These are phyloP conservation scores for Pseudonitzschia multiseries DNA, from an alignment of 108 stramenopile genomes.

Conservation along the genomic window DNA sequence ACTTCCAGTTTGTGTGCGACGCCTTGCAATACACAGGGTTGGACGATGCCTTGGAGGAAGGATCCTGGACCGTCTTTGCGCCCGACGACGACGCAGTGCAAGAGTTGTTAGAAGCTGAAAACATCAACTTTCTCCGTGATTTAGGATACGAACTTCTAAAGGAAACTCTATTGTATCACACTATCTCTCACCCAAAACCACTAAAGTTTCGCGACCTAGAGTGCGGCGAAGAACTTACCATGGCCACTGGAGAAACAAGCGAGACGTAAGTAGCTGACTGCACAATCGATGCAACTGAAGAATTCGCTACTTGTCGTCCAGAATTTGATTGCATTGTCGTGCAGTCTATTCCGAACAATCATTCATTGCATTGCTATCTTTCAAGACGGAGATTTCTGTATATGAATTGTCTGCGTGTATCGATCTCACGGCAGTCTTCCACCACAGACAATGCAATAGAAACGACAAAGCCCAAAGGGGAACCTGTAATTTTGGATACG, in stretches of 20 bases:
- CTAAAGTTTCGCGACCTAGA: background rate
- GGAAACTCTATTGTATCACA: slow-evolving; percentile 3
- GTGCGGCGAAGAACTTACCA: background rate
- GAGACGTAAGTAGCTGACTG: background rate
- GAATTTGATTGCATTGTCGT: background rate
- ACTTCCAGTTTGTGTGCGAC: background rate
- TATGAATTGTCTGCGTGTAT: too few relatives aligned
- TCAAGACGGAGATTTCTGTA: background rate
- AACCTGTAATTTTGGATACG: background rate
- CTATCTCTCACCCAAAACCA: background rate
- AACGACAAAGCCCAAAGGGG: background rate
- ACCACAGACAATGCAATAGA: background rate
- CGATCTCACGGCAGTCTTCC: background rate
- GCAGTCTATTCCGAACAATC: too few relatives aligned
- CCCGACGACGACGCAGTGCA: background rate
- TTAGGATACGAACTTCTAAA: background rate
- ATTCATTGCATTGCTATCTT: too few relatives aligned
- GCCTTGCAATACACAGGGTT: background rate
- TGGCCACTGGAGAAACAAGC: background rate
- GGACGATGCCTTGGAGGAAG: background rate
- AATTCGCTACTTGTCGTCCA: background rate
- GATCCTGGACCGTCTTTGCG: background rate
- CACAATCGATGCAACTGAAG: too few relatives aligned
- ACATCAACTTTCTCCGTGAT: background rate
- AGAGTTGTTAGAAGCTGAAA: background rate